These are phyloP conservation scores for Solanum chilense DNA, from an alignment of 257 asterid genomes.

Conservation along the genomic window DNA sequence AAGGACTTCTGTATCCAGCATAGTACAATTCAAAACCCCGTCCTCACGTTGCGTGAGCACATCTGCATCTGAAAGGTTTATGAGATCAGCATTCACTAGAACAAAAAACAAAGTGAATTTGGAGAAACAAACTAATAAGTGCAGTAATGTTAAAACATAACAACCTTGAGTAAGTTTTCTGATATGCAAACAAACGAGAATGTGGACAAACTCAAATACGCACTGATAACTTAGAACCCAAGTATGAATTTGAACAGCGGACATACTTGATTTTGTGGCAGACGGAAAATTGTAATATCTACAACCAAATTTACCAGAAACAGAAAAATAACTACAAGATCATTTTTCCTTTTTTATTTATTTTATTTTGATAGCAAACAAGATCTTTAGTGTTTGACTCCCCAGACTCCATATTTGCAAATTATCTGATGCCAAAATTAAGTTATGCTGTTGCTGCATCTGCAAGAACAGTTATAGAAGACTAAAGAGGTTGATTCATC, in stretches of 20 bases:
- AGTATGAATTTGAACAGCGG: not conserved
- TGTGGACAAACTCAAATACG: not conserved
- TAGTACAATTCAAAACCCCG: slow-evolving; percentile 40
- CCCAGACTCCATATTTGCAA: not conserved
- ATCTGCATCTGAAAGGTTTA: slow-evolving; percentile 25
- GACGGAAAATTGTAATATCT: not conserved
- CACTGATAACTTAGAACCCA: not conserved
- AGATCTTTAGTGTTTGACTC: not conserved
- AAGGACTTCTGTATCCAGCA: slow-evolving; percentile 47
- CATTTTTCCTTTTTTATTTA: too few relatives aligned
- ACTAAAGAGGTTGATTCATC: not conserved
- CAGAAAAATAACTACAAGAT: not conserved
- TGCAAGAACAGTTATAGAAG: not conserved
- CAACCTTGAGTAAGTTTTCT: not conserved
- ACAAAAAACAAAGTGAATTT: not conserved
- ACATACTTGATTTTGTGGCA: not conserved
- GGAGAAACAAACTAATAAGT: not conserved
- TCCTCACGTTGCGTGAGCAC: slow-evolving; percentile 38
- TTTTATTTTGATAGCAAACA: not conserved
- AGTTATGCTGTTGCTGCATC: not conserved
- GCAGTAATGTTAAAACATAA: not conserved
- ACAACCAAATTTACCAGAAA: not conserved
- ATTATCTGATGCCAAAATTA: not conserved
- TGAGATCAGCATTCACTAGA: not conserved
- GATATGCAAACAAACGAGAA: not conserved